Conservation (phyloP, 2,329 filamentous ascomycete genomes). For the Apiospora aurea region DNA sequence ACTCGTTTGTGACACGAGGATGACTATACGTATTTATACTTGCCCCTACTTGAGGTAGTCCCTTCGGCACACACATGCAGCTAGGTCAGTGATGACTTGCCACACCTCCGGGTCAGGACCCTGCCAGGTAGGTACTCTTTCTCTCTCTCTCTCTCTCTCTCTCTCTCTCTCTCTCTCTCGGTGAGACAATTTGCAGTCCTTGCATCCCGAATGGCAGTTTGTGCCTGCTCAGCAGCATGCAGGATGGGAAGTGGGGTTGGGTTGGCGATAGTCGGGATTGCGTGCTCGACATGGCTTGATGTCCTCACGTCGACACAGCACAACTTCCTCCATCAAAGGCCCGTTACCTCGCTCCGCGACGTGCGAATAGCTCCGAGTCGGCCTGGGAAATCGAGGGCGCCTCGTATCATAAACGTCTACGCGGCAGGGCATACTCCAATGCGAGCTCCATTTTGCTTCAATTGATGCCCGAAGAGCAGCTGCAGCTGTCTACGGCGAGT, state of each 20-base stretch:
- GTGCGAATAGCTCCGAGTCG: not conserved
- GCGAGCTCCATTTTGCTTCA: not conserved
- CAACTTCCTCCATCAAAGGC: not conserved
- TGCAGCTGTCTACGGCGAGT: not conserved
- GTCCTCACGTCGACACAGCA: not conserved
- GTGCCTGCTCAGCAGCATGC: not conserved
- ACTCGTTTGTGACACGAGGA: not conserved
- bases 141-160: not conserved
- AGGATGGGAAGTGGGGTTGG: slow-evolving; percentile 6
- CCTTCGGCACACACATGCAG: not conserved
- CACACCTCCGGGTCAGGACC: slow-evolving; percentile 11
- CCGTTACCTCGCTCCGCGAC: not conserved
- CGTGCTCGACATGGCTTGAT: slow-evolving; percentile 18
- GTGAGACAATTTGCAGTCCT: slow-evolving; percentile 7
- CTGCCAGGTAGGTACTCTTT: not conserved
- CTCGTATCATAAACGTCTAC: slow-evolving; percentile 8
- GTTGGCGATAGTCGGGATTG: slow-evolving; percentile 17
- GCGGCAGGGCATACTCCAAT: not conserved
- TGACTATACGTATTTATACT: slow-evolving; percentile 15
- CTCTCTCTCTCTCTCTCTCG: not conserved
- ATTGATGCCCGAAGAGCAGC: not conserved
- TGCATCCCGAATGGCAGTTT: not conserved
- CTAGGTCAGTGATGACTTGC: not conserved
- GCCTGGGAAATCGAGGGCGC: not conserved
- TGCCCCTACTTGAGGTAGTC: not conserved